These are phyloP conservation scores for Coniella lustricola DNA, from an alignment of 2,329 filamentous ascomycete genomes.

Conservation along the genomic window DNA sequence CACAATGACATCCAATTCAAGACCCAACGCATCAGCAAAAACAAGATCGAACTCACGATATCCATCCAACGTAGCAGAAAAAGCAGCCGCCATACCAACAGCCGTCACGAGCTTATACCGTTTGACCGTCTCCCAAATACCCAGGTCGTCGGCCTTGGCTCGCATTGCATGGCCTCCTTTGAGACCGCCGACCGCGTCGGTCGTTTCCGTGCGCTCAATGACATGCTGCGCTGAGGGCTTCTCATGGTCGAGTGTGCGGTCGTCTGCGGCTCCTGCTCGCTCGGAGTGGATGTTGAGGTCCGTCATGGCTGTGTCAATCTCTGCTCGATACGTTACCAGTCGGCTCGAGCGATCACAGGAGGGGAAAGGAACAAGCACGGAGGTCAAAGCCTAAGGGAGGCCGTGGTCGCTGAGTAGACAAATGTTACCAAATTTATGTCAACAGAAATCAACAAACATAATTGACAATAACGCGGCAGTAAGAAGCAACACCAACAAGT, in stretches of 20 bases:
- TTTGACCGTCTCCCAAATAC: slow-evolving; percentile 30
- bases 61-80: slow-evolving; percentile 34
- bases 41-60: slow-evolving; percentile 30
- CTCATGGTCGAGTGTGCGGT: not conserved
- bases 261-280: not conserved
- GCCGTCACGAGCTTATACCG: slow-evolving; percentile 28
- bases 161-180: slow-evolving; percentile 24
- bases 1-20: too few species aligned
- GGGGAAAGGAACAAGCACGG: too few species aligned
- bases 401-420: too few species aligned
- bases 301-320: not conserved
- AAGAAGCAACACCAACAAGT: too few species aligned
- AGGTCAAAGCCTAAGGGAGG: too few species aligned
- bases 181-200: slow-evolving; percentile 29
- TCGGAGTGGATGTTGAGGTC: not conserved
- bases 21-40: too few species aligned
- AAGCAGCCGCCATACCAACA: slow-evolving; percentile 34
- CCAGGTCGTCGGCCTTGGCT: slow-evolving; percentile 29
- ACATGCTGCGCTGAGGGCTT: not conserved
- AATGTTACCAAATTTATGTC: not conserved
- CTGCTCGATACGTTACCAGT: not conserved
- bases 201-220: not conserved
- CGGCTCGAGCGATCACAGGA: not conserved
- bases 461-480: too few species aligned
- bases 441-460: too few species aligned